Conservation (phyloP, 2,329 filamentous ascomycete genomes). For the Ilyonectria mors-panacis region DNA sequence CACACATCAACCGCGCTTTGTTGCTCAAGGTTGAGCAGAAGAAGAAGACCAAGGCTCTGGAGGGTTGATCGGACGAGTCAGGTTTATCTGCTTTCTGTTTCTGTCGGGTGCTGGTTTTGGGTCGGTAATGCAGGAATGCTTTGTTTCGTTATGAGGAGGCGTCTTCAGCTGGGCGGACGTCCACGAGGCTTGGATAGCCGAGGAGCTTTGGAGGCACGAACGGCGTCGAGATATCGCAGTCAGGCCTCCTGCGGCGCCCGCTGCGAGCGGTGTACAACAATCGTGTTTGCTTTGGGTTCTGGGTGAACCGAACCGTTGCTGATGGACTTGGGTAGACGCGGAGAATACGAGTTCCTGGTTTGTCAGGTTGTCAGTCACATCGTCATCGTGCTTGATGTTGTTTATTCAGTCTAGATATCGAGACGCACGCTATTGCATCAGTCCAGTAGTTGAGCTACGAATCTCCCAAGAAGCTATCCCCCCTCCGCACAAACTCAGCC, state of each 20-base stretch:
- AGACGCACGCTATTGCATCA: background rate
- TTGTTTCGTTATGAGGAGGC: slow-evolving; percentile 46
- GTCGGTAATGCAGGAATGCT: slow-evolving; percentile 49
- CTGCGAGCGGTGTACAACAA: slow-evolving; percentile 47
- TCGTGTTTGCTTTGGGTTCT: slow-evolving; percentile 34
- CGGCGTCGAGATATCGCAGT: slow-evolving; percentile 31
- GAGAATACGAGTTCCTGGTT: slow-evolving; percentile 46
- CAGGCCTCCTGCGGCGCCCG: slow-evolving; percentile 34
- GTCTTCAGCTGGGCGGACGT: slow-evolving; percentile 40
- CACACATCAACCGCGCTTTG: slow-evolving; percentile 98
- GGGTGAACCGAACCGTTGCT: slow-evolving; percentile 46
- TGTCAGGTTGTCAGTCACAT: slow-evolving; percentile 1
- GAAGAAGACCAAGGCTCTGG: slow-evolving; percentile 81
- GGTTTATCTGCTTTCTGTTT: slow-evolving; percentile 39
- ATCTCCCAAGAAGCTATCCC: slow-evolving; percentile 9
- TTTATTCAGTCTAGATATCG: slow-evolving; percentile 8
- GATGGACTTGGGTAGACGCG: slow-evolving; percentile 50
- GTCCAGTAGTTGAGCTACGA: slow-evolving; percentile 4
- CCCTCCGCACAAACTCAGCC: background rate
- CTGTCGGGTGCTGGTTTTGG: slow-evolving; percentile 46
- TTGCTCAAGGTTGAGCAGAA: slow-evolving; percentile 97
- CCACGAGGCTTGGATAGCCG: slow-evolving; percentile 47
- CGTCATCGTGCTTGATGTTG: slow-evolving; percentile 1
- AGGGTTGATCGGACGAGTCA: slow-evolving; percentile 54
- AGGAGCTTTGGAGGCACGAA: slow-evolving; percentile 40